Conservation (phyloP, 2,329 filamentous ascomycete genomes). For the Tolypocladium endophyticum region DNA sequence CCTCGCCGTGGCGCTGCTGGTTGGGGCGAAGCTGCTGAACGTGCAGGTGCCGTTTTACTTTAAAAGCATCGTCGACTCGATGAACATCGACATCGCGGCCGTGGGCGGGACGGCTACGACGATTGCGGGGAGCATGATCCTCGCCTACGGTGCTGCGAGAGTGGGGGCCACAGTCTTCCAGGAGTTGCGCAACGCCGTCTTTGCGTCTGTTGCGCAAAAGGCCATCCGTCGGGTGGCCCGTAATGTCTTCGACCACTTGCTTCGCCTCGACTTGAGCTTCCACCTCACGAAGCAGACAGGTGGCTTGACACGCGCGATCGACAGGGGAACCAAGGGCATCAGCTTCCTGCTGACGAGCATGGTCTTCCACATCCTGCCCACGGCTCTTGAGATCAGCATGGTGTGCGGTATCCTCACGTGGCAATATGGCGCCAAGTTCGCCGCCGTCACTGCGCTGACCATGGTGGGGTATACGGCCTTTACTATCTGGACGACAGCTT, state of each 20-base stretch:
- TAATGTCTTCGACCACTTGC: constrained; percentile 84
- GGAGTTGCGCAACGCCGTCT: constrained; percentile 90
- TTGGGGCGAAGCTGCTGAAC: constrained; percentile 90
- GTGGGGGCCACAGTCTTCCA: constrained; percentile 86
- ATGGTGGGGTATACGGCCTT: constrained; percentile 96
- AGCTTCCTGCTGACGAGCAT: constrained; percentile 95
- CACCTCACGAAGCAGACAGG: constrained; percentile 92
- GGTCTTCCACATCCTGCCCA: constrained; percentile 95
- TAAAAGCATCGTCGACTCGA: constrained; percentile 92
- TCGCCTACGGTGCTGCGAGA: constrained; percentile 83
- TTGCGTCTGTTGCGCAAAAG: constrained; percentile 93
- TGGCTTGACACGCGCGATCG: constrained; percentile 85
- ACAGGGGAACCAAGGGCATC: constrained; percentile 95
- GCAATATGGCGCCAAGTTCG: constrained; percentile 87
- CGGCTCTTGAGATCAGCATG: constrained; percentile 84
- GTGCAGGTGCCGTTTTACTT: constrained; percentile 99
- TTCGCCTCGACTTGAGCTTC: constrained; percentile 85
- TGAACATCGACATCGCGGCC: constrained; percentile 89
- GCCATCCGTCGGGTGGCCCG: constrained; percentile 84
- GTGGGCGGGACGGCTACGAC: constrained; percentile 82
- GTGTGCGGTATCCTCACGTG: constrained; percentile 95
- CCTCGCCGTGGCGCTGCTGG: constrained; percentile 69
- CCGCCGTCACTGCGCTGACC: constrained; percentile 77
- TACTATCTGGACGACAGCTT: constrained; percentile 91
- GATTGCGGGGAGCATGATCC: constrained; percentile 82